Base-by-base conservation (phyloP, 2,329 filamentous ascomycete species). In the Colletotrichum sp. region DNA sequence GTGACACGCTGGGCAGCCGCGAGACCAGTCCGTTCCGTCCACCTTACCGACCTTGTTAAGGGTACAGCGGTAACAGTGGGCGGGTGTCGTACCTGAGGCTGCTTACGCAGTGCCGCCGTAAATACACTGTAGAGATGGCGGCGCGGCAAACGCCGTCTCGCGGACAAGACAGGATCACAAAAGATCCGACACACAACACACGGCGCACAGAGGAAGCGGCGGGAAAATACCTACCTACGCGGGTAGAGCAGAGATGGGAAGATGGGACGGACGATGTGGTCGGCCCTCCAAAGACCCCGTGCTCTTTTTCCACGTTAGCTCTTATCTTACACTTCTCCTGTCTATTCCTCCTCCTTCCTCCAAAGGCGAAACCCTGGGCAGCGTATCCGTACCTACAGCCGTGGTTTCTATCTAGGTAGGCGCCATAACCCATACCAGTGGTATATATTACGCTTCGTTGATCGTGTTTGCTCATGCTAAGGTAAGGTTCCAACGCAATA, bases 401-500 rank as follows among this genome's bases (percentile, higher is more conserved):
- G n/a, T n/a, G n/a, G n/a, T n/a, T n/a, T n/a, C n/a, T n/a, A n/a
- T n/a, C n/a, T n/a, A n/a, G n/a, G n/a, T n/a, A n/a, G n/a, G n/a
- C n/a, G n/a, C n/a, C n/a, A n/a, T n/a, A n/a, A n/a, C n/a, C n/a
- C n/a, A n/a, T n/a, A n/a, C n/a, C n/a, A n/a, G n/a, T n/a, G n/a
- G n/a, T n/a, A n/a, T n/a, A n/a, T n/a, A n/a, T n/a, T n/a, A n/a
- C n/a, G n/a, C n/a, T n/a, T n/a, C n/a, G n/a, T n/a, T n/a, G n/a
- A n/a, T n/a, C n/a, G n/a, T n/a, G n/a, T n/a, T n/a, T n/a, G n/a
- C n/a, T n/a, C n/a, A n/a, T n/a, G 57, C 48, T 38, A 18, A 67
- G 36, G 61, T 52, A 52, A 68, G 30, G 65, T 38, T 74, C 32
- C 71, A 61, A 57, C 72, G 70, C 72, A 75, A 71, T 64, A 76